Conservation (phyloP, 495 filamentous ascomycete species). For the Penicillium odoratum region DNA sequence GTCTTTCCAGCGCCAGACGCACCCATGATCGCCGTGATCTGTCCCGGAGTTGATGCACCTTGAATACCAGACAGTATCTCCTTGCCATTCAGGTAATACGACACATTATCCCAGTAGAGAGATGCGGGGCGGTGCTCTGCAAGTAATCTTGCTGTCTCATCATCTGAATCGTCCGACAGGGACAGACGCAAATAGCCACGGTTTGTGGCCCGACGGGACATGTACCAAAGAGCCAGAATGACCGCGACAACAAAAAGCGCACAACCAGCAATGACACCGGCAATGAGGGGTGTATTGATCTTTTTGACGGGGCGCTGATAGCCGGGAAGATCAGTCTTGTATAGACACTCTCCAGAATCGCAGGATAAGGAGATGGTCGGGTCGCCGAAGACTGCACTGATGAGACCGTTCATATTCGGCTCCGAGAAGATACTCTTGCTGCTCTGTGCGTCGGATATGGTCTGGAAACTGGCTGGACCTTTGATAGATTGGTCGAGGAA, state of each 20-base stretch:
- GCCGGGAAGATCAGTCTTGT: slow-evolving; percentile 87
- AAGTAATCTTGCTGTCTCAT: slow-evolving; percentile 82
- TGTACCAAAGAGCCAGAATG: slow-evolving; percentile 82
- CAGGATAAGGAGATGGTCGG: slow-evolving; percentile 82
- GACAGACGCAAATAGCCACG: slow-evolving; percentile 72
- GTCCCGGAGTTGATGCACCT: slow-evolving; percentile 83
- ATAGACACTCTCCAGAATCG: slow-evolving; percentile 85
- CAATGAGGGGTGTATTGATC: slow-evolving; percentile 97
- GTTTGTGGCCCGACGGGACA: slow-evolving; percentile 66
- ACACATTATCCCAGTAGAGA: slow-evolving; percentile 84
- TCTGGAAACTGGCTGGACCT: slow-evolving; percentile 82
- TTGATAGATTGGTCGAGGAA: slow-evolving; percentile 78
- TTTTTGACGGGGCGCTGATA: slow-evolving; percentile 85
- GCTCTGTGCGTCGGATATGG: slow-evolving; percentile 61
- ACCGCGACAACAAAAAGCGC: slow-evolving; percentile 84
- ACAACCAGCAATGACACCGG: slow-evolving; percentile 85
- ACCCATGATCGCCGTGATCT: slow-evolving; percentile 97
- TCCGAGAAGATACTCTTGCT: slow-evolving; percentile 76
- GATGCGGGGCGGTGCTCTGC: slow-evolving; percentile 88
- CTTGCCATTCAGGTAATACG: slow-evolving; percentile 83
- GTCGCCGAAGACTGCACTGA: slow-evolving; percentile 86
- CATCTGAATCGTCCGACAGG: slow-evolving; percentile 84
- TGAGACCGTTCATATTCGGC: slow-evolving; percentile 85
- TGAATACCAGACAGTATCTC: slow-evolving; percentile 78
- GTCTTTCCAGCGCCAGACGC: slow-evolving; percentile 97